These are phyloP conservation scores for Ustilago xerochloae DNA, from an alignment of 1,284 basidiomycete genomes.

Conservation along the genomic window DNA sequence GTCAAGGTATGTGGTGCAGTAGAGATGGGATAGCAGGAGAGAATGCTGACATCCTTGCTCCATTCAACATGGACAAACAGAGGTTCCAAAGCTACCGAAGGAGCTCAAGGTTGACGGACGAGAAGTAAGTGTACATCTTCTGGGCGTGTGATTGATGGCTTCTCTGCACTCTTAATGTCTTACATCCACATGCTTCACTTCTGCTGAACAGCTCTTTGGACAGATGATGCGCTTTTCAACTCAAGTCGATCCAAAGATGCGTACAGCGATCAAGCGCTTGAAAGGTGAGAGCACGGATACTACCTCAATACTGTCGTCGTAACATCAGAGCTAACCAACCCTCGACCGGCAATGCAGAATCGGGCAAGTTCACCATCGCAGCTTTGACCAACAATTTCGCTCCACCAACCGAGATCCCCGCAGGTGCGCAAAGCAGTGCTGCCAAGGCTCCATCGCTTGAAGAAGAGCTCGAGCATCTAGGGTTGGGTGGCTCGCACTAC, in stretches of 20 bases:
- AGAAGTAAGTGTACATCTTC: slow-evolving; percentile 33
- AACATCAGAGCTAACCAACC: neutral
- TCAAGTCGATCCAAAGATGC: slow-evolving; percentile 57
- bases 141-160: no score
- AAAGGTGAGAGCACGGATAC: slow-evolving; percentile 26
- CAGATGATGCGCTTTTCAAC: slow-evolving; percentile 67
- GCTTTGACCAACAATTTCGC: slow-evolving; percentile 69
- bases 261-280: slow-evolving; percentile 55
- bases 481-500: slow-evolving; percentile 35
- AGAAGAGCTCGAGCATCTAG: slow-evolving; percentile 58
- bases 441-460: slow-evolving; percentile 40
- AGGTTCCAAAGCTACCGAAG: slow-evolving; percentile 46
- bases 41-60: neutral
- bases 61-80: slow-evolving; percentile 26
- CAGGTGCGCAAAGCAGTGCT: neutral
- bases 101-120: slow-evolving; percentile 39
- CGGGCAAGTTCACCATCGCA: slow-evolving; percentile 62
- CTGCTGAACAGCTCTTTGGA: slow-evolving; percentile 60
- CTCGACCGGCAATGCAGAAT: slow-evolving; percentile 35
- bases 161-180: no score
- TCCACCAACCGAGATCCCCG: slow-evolving; percentile 49
- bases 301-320: neutral
- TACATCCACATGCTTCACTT: no score
- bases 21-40: neutral
- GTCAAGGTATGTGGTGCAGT: slow-evolving; percentile 39